Base-by-base conservation (phyloP, 441 rosid species). In the Corymbia calophylla region DNA sequence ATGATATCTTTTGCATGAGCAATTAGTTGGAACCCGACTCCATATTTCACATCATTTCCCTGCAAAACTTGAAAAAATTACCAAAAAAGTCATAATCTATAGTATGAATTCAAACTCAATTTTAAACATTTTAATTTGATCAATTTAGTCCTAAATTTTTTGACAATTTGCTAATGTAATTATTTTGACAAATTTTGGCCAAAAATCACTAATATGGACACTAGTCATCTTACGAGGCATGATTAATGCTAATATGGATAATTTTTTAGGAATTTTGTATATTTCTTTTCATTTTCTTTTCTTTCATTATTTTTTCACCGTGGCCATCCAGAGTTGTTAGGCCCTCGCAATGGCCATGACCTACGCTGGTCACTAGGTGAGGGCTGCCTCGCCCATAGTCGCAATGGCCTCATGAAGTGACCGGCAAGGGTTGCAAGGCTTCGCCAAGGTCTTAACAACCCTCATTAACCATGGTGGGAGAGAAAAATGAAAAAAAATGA, bases 71-170 rank as follows among this genome's bases (percentile, higher is more conserved):
- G 0, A 13, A n/a, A n/a, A 8, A 7, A n/a, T 64, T 64, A 64
- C 0, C 0, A 14, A n/a, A 14, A n/a, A n/a, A 3, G 0, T n/a
- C 10, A n/a, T 64, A 64, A n/a, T 1, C 3, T 14, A 64, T 64
- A 7, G 0, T 0, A 15, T 16, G 0, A 0, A n/a, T n/a, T 16
- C 18, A 4, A n/a, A 3, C n/a, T n/a, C 1, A 7, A 6, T 64
- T 7, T 15, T n/a, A n/a, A 64, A 64, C 1, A 6, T 64, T 55
- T 21, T 25, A 55, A 8, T n/a, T 64, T 15, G 0, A 31, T 2
- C 1, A 7, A 15, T n/a, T 64, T n/a, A n/a, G 5, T 64, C 3
- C 2, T 14, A 64, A 64, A 3, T 64, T 1, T 15, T n/a, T 64
- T n/a, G 3, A 64, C 2, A 64, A 29, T n/a, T 64, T n/a, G 9